Base-by-base conservation (phyloP, 176 grass and related monocot species). In the Chrysopogon serrulatus region DNA sequence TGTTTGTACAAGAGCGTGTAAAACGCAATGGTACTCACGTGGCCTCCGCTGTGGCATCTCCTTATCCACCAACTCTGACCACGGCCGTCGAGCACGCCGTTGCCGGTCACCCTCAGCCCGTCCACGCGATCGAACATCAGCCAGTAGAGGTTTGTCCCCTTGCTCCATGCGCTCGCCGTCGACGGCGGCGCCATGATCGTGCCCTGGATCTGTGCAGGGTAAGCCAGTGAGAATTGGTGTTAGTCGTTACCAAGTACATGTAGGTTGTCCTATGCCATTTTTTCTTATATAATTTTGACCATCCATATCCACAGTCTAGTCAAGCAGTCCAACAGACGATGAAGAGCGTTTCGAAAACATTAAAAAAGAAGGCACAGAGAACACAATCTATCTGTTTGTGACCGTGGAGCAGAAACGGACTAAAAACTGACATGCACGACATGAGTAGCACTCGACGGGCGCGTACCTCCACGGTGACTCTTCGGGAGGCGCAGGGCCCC, bases 21-120 rank as follows among this genome's bases (percentile, higher is more conserved):
- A 42, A 23, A 5, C 27, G n/a, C 42, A 37, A 11, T 19, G 57
- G 23, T 5, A 62, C 85, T 81, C 85, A 86, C 85, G n/a, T n/a
- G 1, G 24, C 8, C 1, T 21, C 15, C 17, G 48, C 18, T 53
- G 31, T 12, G 56, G 79, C 86, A 87, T 31, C 9, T 87, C 17
- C 10, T 48, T 49, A 11, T 1, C 86, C 86, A 87, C 86, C 86
- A 87, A 17, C n/a, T 71, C 1, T 39, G 7, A 13, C 86, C 86
- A 8, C 47, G 70, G 41, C 86, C 86, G 65, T 87, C 41, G 64
- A 87, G 31, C 65, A 78, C 10, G 32, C 86, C 86, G 1, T 35
- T 23, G 73, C 79, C 86, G 56, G 91, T 87, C 21, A 93, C 85
- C 51, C 54, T 84, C 37, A 93, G 71, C 59, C 71, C 26, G 44